Base-by-base conservation (phyloP, 352 stramenopile species). In the Globisporangium megalacanthum region DNA sequence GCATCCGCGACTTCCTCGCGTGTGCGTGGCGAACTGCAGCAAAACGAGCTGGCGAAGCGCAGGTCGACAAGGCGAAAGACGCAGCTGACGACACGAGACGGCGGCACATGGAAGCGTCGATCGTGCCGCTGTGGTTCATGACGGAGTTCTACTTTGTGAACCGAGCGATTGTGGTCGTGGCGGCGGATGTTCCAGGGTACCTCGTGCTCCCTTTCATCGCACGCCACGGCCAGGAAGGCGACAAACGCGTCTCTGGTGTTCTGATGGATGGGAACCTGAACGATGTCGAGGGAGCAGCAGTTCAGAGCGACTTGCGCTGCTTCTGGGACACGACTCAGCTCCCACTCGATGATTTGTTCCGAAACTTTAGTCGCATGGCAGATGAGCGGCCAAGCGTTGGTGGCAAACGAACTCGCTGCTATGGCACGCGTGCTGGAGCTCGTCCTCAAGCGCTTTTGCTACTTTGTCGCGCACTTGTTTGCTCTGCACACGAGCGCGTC, bases 101-200 rank as follows among this genome's bases (percentile, higher is more conserved):
- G 19, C 42, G 11, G 15, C 7, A 6, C 6, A 19, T 2, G 6
- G 39, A 6, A 9, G n/a, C 22, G 36, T 13, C 17, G 7, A 11
- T 10, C 6, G n/a, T 29, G 7, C 36, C 59, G 9, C 41, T 62
- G 11, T 79, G 63, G 35, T 80, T 70, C 37, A 49, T 84, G 20
- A 75, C 71, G 1, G 78, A 86, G 44, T 60, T 79, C n/a, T 76
- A 69, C 49, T 66, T 78, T 13, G 33, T 78, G 4, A 73, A 77
- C 29, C 63, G 70, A 46, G 68, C 68, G 3, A 51, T 88, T 6
- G 37, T 39, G 17, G 49, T 55, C 1, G 33, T 66, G 1, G 20
- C 13, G 2, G 47, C 20, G 10, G 36, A 56, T 4, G 48, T 63
- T 6, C 20, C 33, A 31, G 50, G 50, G 3, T 63, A 58, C 25